phyloP scores from a whole-genome alignment of 2,329 filamentous ascomycete species.

The Bipolaris zeicola region DNA sequence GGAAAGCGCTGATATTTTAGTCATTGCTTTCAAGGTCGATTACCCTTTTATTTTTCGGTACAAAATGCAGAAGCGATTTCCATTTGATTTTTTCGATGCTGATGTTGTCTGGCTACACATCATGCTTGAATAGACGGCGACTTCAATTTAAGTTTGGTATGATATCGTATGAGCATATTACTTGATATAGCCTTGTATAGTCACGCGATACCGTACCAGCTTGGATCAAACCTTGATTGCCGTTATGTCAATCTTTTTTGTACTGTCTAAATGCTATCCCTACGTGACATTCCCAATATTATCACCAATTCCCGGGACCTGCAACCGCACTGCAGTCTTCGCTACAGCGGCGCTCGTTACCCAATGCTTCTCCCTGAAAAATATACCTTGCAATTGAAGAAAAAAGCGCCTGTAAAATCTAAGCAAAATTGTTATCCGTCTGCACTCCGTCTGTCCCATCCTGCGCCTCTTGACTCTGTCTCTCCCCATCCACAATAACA shows the following conservation, averaged over 20 bases:
- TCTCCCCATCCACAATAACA: conserved; percentile 9
- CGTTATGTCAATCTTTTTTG: not conserved
- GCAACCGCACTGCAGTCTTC: no score
- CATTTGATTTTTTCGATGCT: conserved; percentile 1
- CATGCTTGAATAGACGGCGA: not conserved
- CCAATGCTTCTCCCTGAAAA: not conserved
- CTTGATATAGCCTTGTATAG: not conserved
- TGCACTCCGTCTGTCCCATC: not conserved
- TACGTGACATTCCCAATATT: no score
- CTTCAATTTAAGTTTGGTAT: not conserved
- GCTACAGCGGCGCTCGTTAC: not conserved
- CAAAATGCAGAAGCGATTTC: conserved; percentile 1
- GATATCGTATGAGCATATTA: not conserved
- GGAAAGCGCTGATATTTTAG: conserved; percentile 31
- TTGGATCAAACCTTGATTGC: not conserved
- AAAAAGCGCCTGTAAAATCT: not conserved
- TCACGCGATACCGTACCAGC: not conserved
- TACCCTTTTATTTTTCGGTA: not conserved
- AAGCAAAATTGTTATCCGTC: conserved; percentile 23
- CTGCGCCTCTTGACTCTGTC: not conserved
- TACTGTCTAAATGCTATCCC: not conserved
- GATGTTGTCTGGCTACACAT: conserved; percentile 10
- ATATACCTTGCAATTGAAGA: not conserved
- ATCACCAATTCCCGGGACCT: no score
- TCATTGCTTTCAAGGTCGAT: not conserved